phyloP scores from a whole-genome alignment of 2,329 filamentous ascomycete species.

The Colletotrichum eleusines region DNA sequence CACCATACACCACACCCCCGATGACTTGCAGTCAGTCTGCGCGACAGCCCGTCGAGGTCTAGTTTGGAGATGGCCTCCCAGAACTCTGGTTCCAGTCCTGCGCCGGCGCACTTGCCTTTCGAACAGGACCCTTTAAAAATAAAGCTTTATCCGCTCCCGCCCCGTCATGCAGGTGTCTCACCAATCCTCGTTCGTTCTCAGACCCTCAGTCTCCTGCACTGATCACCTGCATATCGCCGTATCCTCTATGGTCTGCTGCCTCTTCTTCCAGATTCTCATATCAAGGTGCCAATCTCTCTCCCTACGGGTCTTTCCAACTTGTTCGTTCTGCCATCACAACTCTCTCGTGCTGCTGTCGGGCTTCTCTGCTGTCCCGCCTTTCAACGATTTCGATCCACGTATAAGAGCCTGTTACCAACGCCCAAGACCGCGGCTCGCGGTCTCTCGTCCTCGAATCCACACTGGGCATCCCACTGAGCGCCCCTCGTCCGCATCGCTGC shows the following conservation, averaged over 20 bases:
- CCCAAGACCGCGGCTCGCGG: neutral
- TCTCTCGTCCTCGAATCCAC: constrained; percentile 27
- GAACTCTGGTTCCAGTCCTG: constrained; percentile 20
- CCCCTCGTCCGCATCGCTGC: constrained; percentile 16
- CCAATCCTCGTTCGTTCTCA: constrained; percentile 28
- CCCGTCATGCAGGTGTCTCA: constrained; percentile 30
- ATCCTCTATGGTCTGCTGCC: constrained; percentile 23
- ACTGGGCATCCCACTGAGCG: constrained; percentile 39
- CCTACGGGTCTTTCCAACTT: neutral
- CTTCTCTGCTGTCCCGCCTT: neutral
- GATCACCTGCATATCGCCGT: constrained; percentile 41
- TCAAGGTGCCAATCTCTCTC: constrained; percentile 27
- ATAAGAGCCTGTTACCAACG: neutral
- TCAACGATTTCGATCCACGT: neutral
- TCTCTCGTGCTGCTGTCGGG: neutral
- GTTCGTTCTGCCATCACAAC: neutral
- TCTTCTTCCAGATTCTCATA: constrained; percentile 30
- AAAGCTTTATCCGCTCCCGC: constrained; percentile 41
- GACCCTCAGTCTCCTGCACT: constrained; percentile 41
- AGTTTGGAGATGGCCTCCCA: constrained; percentile 11
- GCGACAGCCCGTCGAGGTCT: neutral
- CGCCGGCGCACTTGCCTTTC: constrained; percentile 25
- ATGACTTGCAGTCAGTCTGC: constrained; percentile 26
- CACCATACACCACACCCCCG: constrained; percentile 17
- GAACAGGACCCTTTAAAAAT: constrained; percentile 21